Percentiles rank a stretch among this genome's conserved stretches.
Evolutionary conservation across 106 monocot species (phyloP).

Genomic region (Apostasia ramifera): DNA sequence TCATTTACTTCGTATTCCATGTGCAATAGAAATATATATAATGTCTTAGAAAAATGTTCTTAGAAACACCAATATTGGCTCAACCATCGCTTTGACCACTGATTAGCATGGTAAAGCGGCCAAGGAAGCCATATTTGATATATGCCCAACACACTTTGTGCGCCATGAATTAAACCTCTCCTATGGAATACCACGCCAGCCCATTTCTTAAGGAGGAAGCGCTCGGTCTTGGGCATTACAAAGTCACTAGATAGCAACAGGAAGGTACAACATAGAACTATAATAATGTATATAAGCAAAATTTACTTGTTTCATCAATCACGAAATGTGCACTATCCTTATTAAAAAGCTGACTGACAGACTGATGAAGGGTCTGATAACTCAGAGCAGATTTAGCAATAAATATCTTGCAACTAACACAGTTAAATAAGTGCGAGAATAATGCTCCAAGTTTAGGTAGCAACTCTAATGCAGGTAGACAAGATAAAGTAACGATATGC

Average conservation of each 20-base stretch:
- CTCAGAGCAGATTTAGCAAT: no score
- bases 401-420: no score
- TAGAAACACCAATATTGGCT: not conserved
- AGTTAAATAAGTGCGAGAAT: no score
- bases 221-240: constrained; percentile 35
- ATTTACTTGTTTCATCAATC: not conserved
- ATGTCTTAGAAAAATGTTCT: not conserved
- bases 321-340: not conserved
- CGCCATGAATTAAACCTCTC: constrained; percentile 47
- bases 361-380: no score
- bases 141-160: constrained; percentile 41
- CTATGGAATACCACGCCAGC: constrained; percentile 53
- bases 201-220: constrained; percentile 48
- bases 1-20: no score
- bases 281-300: not conserved
- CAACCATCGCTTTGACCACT: no score
- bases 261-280: not conserved
- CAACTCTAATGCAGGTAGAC: no score
- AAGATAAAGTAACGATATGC: no score
- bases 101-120: not conserved
- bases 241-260: not conserved
- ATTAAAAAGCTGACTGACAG: not conserved
- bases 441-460: no score
- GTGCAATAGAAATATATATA: no score
- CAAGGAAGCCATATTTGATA: constrained; percentile 21